Base-by-base conservation (phyloP, 2,329 filamentous ascomycete species). In the Rhynchosporium graminicola region DNA sequence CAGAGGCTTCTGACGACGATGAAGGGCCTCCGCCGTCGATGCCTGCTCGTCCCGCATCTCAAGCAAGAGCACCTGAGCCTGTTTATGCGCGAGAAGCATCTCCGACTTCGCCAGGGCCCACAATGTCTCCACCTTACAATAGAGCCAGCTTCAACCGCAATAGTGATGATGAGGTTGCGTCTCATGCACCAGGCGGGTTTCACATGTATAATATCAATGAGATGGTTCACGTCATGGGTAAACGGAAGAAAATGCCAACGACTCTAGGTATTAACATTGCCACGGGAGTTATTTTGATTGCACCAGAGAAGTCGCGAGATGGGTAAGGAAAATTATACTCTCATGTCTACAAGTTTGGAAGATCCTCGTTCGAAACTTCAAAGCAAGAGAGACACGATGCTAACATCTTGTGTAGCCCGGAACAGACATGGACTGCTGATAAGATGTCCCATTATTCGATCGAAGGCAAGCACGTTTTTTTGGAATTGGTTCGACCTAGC, bases 231-330 rank as follows among this genome's bases (percentile, higher is more conserved):
- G 87, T 95, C 50, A 93, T 97, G 86, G 94, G 94, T 61, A 97
- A 96, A 80, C 89, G 91, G 72, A 97, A 97, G 81, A 98, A 98
- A 79, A 95, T 97, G 91, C 92, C 94, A 1, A 97, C 92, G n/a
- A 97, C 91, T 0, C 77, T 98, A 43, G 94, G 94, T n/a, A 89
- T 98, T 72, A 97, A 98, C 74, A 81, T 95, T 61, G 87, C 89
- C 54, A 96, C 91, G 15, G 93, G 93, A 45, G 85, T 89, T 38
- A 96, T 99, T 69, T 87, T 97, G 77, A 91, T 99, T 70, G 90
- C 92, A 0, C 93, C 94, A 0, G 94, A 96, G 74, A 91, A 90
- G 74, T 82, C 87, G 56, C 83, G 87, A 65, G 92, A 97, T 74
- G 93, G 51, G n/a, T 50, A 7, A 50, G 29, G 4, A 5, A 10